phyloP scores from a whole-genome alignment of 139 green algal species.

The Auxenochlorella pyrenoidosa region DNA sequence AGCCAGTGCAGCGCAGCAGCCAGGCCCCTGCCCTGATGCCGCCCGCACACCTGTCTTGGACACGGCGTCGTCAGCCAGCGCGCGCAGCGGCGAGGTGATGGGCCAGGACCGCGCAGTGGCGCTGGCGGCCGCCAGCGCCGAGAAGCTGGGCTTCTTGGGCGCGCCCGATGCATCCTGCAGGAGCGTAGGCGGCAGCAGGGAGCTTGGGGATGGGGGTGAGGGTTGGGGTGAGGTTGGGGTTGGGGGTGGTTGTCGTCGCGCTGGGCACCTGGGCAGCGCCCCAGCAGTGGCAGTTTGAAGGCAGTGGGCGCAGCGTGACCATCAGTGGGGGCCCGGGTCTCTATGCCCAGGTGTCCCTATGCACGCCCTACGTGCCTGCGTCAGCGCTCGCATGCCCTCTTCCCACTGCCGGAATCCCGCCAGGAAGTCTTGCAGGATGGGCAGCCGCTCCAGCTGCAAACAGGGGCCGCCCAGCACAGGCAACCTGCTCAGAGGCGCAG shows the following conservation, averaged over 20 bases:
- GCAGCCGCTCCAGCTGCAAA: constrained; percentile 19
- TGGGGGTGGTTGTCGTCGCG: too few species aligned
- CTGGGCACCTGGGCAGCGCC: background rate
- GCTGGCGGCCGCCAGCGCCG: constrained; percentile 43
- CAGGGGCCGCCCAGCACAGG: background rate
- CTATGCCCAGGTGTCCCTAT: too few species aligned
- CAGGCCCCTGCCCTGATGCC: background rate
- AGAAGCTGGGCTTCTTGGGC: constrained; percentile 13
- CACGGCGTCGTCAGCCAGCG: constrained; percentile 35
- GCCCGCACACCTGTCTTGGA: background rate
- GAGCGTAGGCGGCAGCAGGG: background rate
- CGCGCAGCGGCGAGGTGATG: constrained; percentile 44
- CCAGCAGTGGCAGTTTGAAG: too few species aligned
- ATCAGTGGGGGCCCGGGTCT: too few species aligned
- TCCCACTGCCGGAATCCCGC: constrained; percentile 38
- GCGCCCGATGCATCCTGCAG: background rate
- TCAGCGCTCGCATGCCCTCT: background rate
- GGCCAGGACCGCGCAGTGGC: constrained; percentile 32
- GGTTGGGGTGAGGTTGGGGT: background rate
- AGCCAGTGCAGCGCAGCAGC: background rate
- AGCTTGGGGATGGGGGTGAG: too few species aligned
- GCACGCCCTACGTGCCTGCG: background rate
- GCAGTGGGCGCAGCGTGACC: too few species aligned
- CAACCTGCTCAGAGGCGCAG: too few species aligned
- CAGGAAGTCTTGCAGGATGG: constrained; percentile 29